A percentile compares a stretch with the other conserved stretches of the same genome.
These are phyloP conservation scores for Scenedesmus sp. DNA, from an alignment of 163 green algal genomes.

Conservation along the genomic window DNA sequence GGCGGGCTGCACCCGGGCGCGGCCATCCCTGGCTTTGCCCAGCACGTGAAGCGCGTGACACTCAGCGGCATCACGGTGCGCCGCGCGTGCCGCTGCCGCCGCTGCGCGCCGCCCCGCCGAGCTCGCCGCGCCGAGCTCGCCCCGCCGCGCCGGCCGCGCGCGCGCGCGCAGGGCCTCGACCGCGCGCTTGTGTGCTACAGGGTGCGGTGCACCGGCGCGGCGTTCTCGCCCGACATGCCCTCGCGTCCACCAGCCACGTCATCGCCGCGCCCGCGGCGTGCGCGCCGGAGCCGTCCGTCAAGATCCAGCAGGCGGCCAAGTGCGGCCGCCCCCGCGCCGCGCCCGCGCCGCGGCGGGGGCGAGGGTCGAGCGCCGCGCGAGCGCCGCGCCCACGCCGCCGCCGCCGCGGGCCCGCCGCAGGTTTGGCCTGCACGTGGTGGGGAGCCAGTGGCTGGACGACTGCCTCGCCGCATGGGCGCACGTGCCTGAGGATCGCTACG, in stretches of 20 bases:
- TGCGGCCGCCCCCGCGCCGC: not conserved
- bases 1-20: not conserved
- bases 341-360: no score
- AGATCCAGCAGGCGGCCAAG: slow-evolving; percentile 17
- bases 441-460: slow-evolving; percentile 13
- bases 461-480: slow-evolving; percentile 23
- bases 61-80: slow-evolving; percentile 28
- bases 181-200: slow-evolving; percentile 28
- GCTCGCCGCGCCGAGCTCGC: no score
- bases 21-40: slow-evolving; percentile 12
- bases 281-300: slow-evolving; percentile 1
- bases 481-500: slow-evolving; percentile 19
- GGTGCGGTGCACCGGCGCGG: slow-evolving; percentile 16
- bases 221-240: slow-evolving; percentile 24
- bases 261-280: slow-evolving; percentile 19
- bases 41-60: slow-evolving; percentile 3
- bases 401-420: slow-evolving; percentile 6
- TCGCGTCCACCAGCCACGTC: slow-evolving; percentile 23
- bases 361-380: no score
- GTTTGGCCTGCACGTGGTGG: not conserved
- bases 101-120: not conserved
- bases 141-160: not conserved
- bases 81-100: not conserved
- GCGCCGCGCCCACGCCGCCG: not conserved
- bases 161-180: slow-evolving; percentile 2